A percentile compares a stretch with the other conserved stretches of the same genome.
phyloP scores from a whole-genome alignment of 1,284 basidiomycete genomes.

The Ceratobasidium theobromae region DNA sequence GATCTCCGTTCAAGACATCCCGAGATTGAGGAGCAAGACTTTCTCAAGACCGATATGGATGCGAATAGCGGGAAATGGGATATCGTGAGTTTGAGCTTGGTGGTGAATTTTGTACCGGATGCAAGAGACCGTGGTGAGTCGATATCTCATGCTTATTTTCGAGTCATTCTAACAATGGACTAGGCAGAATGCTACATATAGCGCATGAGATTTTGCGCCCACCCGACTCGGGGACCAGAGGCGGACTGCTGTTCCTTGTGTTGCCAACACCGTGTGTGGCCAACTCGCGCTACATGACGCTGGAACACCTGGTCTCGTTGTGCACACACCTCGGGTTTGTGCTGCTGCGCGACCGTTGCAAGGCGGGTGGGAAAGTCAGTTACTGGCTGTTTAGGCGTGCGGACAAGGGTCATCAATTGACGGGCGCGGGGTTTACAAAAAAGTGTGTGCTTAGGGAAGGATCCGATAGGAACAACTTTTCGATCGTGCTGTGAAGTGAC shows the following conservation, averaged over 20 bases:
- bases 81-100: conserved; percentile 77
- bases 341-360: conserved; percentile 62
- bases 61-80: conserved; percentile 64
- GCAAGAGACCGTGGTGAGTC: conserved; percentile 68
- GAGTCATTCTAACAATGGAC: background rate
- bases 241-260: conserved; percentile 70
- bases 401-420: conserved; percentile 11
- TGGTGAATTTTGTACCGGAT: conserved; percentile 85
- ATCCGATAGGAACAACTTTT: conserved; percentile 74
- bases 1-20: conserved; percentile 82
- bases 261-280: conserved; percentile 78
- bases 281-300: conserved; percentile 79
- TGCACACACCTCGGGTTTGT: conserved; percentile 67
- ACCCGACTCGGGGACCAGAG: conserved; percentile 37
- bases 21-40: conserved; percentile 77
- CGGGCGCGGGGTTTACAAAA: conserved; percentile 48
- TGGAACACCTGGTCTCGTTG: conserved; percentile 57
- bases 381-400: conserved; percentile 66
- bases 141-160: conserved; percentile 3
- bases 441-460: conserved; percentile 65
- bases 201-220: conserved; percentile 60
- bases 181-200: conserved; percentile 73
- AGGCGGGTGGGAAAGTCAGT: conserved; percentile 67
- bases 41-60: conserved; percentile 59
- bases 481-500: conserved; percentile 50